Base-by-base conservation (phyloP, 306 rosid genomes). In the Prunus mongolica region DNA sequence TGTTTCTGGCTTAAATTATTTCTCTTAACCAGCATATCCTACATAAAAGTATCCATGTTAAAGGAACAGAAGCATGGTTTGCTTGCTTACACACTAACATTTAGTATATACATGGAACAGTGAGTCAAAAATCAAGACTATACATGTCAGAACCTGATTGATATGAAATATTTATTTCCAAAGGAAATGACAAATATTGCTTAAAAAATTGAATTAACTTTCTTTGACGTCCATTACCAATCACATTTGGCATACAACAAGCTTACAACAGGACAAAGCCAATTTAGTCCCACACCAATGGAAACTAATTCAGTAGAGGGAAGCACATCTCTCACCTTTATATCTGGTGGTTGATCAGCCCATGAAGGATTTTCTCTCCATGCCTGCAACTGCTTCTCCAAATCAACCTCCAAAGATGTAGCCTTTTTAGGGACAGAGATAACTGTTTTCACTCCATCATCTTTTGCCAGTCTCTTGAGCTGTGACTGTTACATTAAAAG, bases 311-410 rank as follows among this genome's bases (percentile, higher is more conserved):
- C 63, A 6, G 24, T 6, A 45, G 34, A 68, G 72, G 45, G 76
- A 81, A 83, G 41, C 25, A 71, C 19, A 64, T 22, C 67, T 46
- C 81, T 79, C 69, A 95, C 99, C 97, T 92, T 87, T 77, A 92
- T 70, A 58, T 83, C 69, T 14, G 93, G 82, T 67, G 91, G 82
- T 79, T 82, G 87, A 82, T 92, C 98, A 64, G 28, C 86, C 99
- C 99, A 95, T 45, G 89, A 87, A 75, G 96, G 96, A 74, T 92
- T 92, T 80, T 88, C 92, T 84, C 84, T 86, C 99, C 98, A 95
- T 20, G 91, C 92, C 76, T 79, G 91, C 82, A 95, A 27, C 83
- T 95, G 99, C 85, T 89, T 93, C 79, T 87, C 82, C 58, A 91
- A 69, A 61, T 92, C 98, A 87, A 73, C 87, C 80, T 89, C 91